These are phyloP conservation scores for Globisporangium cederbergense DNA, from an alignment of 352 stramenopile species.

Conservation along the genomic window DNA sequence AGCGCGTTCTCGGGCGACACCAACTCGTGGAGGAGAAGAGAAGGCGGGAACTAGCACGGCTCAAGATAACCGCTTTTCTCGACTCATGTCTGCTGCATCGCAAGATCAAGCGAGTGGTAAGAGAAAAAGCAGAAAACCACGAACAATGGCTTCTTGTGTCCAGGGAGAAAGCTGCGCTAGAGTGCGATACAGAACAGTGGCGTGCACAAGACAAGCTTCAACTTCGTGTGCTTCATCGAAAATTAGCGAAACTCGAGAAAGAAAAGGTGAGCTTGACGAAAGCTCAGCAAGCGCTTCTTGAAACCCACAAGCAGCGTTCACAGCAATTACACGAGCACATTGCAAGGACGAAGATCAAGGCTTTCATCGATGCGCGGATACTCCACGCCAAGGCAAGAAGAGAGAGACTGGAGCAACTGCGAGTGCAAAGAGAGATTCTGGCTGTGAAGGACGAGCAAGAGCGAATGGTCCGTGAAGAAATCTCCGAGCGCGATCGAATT, in stretches of 20 bases:
- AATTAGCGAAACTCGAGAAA: slow-evolving; percentile 20
- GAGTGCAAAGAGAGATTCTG: slow-evolving; percentile 17
- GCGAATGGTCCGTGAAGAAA: slow-evolving; percentile 36
- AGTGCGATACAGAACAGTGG: slow-evolving; percentile 17
- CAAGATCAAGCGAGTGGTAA: slow-evolving; percentile 22
- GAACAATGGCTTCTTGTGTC: slow-evolving; percentile 17
- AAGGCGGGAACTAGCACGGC: slow-evolving; percentile 20
- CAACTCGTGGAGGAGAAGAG: slow-evolving; percentile 25
- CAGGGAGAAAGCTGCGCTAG: slow-evolving; percentile 19
- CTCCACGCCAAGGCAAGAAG: slow-evolving; percentile 16
- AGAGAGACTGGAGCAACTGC: slow-evolving; percentile 16
- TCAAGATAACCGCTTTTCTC: slow-evolving; percentile 45
- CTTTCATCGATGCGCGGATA: slow-evolving; percentile 27
- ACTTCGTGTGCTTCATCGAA: slow-evolving; percentile 33
- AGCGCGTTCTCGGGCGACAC: slow-evolving; percentile 28
- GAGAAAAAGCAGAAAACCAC: slow-evolving; percentile 18
- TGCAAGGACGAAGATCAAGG: slow-evolving; percentile 32
- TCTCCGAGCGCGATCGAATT: slow-evolving; percentile 22
- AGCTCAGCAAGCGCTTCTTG: slow-evolving; percentile 11
- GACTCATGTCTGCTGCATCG: slow-evolving; percentile 24
- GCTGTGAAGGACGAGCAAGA: slow-evolving; percentile 35
- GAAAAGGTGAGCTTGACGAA: slow-evolving; percentile 1
- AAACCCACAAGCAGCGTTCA: slow-evolving; percentile 19
- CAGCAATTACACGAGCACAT: slow-evolving; percentile 15
- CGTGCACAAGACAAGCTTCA: slow-evolving; percentile 26